phyloP scores from a whole-genome alignment of 352 stramenopile species.

The Pythium guiyangense region DNA sequence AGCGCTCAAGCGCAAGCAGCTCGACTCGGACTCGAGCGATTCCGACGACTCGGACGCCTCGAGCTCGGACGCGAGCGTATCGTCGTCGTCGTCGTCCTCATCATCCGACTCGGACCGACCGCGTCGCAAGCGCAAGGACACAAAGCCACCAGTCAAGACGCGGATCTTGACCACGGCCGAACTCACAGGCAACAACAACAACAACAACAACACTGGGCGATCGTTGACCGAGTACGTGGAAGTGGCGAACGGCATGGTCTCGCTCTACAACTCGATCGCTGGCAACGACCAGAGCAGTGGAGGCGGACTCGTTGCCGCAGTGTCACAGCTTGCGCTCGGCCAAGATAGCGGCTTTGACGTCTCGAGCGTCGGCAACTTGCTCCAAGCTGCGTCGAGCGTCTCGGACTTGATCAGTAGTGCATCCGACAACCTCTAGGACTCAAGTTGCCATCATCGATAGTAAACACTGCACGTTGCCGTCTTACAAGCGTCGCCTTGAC shows the following conservation, averaged over 20 bases:
- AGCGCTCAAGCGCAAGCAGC: neutral
- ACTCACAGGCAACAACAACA: conserved; percentile 6
- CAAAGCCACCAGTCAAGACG: too few relatives aligned
- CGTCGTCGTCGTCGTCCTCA: conserved; percentile 3
- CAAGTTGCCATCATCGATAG: too few relatives aligned
- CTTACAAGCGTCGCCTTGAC: too few relatives aligned
- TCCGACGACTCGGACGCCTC: too few relatives aligned
- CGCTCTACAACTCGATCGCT: conserved; percentile 6
- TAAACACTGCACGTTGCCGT: too few relatives aligned
- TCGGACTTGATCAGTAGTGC: conserved; percentile 3
- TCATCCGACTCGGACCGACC: too few relatives aligned
- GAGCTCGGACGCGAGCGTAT: neutral
- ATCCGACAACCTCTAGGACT: too few relatives aligned
- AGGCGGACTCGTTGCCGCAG: too few relatives aligned
- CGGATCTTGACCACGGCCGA: too few relatives aligned
- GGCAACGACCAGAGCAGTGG: neutral
- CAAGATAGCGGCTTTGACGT: conserved; percentile 4
- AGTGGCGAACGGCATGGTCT: conserved; percentile 5
- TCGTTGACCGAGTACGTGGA: conserved; percentile 9
- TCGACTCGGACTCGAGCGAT: neutral
- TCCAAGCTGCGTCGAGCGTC: conserved; percentile 13
- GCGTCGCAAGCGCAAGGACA: too few relatives aligned
- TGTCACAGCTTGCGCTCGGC: too few relatives aligned
- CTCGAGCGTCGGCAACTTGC: conserved; percentile 9
- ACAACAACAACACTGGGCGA: neutral